Evolutionary conservation across 345 rosid species (phyloP).

Genomic region (Populus davidiana): DNA sequence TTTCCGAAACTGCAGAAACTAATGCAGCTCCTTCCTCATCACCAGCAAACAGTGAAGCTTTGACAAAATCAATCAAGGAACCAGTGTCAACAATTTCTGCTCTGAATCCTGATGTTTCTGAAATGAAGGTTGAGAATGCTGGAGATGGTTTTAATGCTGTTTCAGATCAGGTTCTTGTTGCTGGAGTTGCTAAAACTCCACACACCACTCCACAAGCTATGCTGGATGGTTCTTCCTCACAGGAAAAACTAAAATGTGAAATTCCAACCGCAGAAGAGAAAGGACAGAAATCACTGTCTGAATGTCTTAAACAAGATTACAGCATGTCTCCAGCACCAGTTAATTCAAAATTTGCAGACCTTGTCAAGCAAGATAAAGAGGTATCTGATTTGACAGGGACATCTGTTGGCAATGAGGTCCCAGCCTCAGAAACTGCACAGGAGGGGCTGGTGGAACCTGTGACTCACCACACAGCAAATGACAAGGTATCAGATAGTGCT

Average conservation of each 20-base stretch:
- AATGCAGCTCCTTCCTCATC: conserved; percentile 22
- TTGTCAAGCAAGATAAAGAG: conserved; percentile 15
- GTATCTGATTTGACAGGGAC: conserved; percentile 20
- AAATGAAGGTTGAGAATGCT: conserved; percentile 26
- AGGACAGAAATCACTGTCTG: conserved; percentile 8
- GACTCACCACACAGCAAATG: conserved; percentile 21
- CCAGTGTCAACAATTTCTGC: conserved; percentile 22
- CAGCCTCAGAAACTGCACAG: conserved; percentile 24
- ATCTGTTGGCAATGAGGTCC: conserved; percentile 24
- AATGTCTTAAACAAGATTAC: conserved; percentile 28
- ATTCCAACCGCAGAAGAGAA: conserved; percentile 17
- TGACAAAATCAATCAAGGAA: conserved; percentile 22
- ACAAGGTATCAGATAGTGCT: conserved; percentile 13
- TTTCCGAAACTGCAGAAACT: conserved; percentile 34
- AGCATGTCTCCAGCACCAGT: conserved; percentile 24
- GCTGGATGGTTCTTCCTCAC: conserved; percentile 20
- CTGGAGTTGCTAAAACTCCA: conserved; percentile 2
- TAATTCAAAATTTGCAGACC: conserved; percentile 24
- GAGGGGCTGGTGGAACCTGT: conserved; percentile 30
- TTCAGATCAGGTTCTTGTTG: conserved; percentile 36
- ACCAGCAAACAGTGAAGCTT: conserved; percentile 26
- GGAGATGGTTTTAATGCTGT: conserved; percentile 27
- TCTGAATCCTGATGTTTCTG: conserved; percentile 25
- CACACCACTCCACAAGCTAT: conserved; percentile 8
- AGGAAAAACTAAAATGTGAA: conserved; percentile 28